These are phyloP conservation scores for Fusarium fujikuroi DNA, from an alignment of 2,329 filamentous ascomycete genomes.

Conservation along the genomic window DNA sequence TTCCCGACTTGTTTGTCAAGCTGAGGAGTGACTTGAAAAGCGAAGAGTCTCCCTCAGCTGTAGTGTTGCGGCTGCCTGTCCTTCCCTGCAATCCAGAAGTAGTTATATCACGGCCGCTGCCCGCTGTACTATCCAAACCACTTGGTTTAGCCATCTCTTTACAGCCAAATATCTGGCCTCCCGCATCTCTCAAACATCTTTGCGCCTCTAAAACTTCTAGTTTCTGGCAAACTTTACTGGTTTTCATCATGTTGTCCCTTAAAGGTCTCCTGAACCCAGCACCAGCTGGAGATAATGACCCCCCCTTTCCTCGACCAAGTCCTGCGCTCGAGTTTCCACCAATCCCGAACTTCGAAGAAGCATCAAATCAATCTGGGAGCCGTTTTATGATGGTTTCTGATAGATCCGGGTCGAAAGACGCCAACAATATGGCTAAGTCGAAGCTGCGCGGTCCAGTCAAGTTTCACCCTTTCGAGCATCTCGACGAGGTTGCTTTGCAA, in stretches of 20 bases:
- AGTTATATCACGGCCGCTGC: slow-evolving; percentile 45
- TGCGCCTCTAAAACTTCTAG: slow-evolving; percentile 1
- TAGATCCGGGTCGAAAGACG: slow-evolving; percentile 58
- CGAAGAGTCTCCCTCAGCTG: slow-evolving; percentile 36
- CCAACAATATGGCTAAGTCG: slow-evolving; percentile 59
- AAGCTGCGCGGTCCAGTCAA: slow-evolving; percentile 74
- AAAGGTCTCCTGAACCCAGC: slow-evolving; percentile 74
- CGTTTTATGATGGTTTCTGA: slow-evolving; percentile 23
- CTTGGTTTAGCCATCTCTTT: slow-evolving; percentile 31
- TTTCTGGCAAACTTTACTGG: slow-evolving; percentile 29
- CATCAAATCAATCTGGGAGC: slow-evolving; percentile 10
- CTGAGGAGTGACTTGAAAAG: slow-evolving; percentile 38
- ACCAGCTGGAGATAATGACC: slow-evolving; percentile 55
- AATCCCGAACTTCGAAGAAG: slow-evolving; percentile 14
- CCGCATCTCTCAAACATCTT: slow-evolving; percentile 17
- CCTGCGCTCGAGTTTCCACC: slow-evolving; percentile 42
- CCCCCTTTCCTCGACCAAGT: slow-evolving; percentile 51
- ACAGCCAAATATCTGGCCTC: slow-evolving; percentile 15
- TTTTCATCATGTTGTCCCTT: slow-evolving; percentile 68
- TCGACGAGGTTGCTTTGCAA: slow-evolving; percentile 65
- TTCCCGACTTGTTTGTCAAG: slow-evolving; percentile 44
- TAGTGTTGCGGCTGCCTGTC: slow-evolving; percentile 39
- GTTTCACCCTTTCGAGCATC: slow-evolving; percentile 77
- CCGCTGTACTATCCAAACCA: slow-evolving; percentile 42
- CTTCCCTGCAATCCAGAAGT: slow-evolving; percentile 38